Conservation (phyloP, 306 rosid genomes). For the Prinsepia uniflora region DNA sequence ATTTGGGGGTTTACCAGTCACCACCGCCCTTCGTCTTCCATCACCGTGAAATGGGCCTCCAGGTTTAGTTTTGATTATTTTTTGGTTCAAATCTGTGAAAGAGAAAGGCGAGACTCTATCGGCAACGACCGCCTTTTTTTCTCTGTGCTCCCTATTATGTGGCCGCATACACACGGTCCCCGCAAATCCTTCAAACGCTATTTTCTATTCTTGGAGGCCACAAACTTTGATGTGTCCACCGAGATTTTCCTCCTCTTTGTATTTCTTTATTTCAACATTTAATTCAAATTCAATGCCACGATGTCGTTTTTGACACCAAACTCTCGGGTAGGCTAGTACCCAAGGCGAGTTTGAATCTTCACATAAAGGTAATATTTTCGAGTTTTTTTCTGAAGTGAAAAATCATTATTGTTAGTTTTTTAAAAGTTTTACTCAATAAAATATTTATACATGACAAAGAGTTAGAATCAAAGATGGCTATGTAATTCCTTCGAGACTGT, state of each 20-base stretch:
- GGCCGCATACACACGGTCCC: conserved; percentile 21
- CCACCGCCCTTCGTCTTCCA: not conserved
- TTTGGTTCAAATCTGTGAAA: not conserved
- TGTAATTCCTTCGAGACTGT: no score
- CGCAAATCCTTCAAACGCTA: conserved; percentile 32
- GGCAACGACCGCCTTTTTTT: conserved; percentile 46
- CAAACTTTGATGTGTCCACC: not conserved
- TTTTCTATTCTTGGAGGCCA: not conserved
- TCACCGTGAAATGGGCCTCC: conserved; percentile 3
- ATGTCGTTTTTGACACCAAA: not conserved
- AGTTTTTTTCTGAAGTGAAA: no score
- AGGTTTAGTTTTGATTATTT: conserved; percentile 2
- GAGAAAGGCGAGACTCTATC: not conserved
- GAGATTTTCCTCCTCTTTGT: not conserved
- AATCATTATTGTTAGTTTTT: no score
- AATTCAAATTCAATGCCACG: not conserved
- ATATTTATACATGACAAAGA: no score
- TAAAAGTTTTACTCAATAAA: no score
- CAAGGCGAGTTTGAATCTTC: no score
- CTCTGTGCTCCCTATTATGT: conserved; percentile 6
- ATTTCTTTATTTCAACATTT: not conserved
- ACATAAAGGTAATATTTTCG: no score
- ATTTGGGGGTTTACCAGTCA: not conserved
- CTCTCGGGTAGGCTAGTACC: no score
- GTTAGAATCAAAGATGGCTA: no score